Evolutionary conservation across 306 rosid species (phyloP), one percentile per base, ranked within the genome.

Genomic region (Rosa chinensis): DNA sequence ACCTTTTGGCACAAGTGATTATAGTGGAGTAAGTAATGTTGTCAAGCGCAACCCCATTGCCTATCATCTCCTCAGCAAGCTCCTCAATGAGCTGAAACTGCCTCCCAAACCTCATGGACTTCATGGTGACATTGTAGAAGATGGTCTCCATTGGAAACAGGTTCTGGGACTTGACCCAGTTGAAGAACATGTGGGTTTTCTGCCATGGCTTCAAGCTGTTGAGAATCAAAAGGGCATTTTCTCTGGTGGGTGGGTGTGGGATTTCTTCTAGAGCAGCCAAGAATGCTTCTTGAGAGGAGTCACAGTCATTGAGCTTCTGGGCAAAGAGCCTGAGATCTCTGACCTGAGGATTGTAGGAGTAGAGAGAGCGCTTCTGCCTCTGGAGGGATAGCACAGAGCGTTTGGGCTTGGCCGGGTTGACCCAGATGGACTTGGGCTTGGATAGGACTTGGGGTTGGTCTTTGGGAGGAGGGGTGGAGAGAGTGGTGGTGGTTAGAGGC

Each of bases 61-160:
- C 85, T 42, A 96, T 77, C 99, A 96, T 96, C 91, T 96, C 93
- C 76, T 83, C 67, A 0, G 98, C 99, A 75, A 96, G 97, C 11
- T 90, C 96, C 73, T 96, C 98, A 21, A 91, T 87, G 48, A 89
- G 69, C 81, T 85, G 88, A 88, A 91, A 93, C 87, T 96, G 98
- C 71, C 93, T 89, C 77, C 98, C 99, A 73, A 87, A 93, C 84
- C 96, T 86, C 86, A 96, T 76, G 45, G 97, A 91, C 88, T 96
- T 96, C 99, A 96, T 96, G 5, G 96, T 87, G 45, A 96, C 97
- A 85, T 96, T 96, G 82, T 96, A 93, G 88, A 93, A 96, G 58
- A 96, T 91, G 42, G 98, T 90, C 77, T 93, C 98, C 93, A 96
- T 81, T 37, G 96, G 97, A 69, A 96, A 83, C 12, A 81, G 79